These are phyloP conservation scores for Durusdinium trenchii DNA, from an alignment of 73 alveolate species.

Conservation along the genomic window DNA sequence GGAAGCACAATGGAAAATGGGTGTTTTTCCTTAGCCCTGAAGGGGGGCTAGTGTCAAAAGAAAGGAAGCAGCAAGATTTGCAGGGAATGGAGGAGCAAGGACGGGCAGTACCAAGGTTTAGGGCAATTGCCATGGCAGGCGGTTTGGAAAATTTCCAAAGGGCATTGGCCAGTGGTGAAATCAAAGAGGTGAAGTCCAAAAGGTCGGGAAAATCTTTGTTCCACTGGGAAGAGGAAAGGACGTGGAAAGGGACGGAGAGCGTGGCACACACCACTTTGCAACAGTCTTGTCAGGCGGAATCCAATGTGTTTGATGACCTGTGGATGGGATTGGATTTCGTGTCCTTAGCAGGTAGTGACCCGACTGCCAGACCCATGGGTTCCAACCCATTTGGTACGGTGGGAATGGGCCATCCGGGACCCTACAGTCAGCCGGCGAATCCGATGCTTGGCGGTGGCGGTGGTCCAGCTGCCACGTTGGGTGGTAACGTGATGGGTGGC, in stretches of 20 bases:
- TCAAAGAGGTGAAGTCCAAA: background rate
- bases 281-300: background rate
- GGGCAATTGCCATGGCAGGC: background rate
- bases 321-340: background rate
- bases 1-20: background rate
- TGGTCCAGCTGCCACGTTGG: background rate
- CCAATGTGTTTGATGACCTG: background rate
- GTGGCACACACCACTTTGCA: background rate
- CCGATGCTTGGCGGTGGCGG: background rate
- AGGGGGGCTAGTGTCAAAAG: background rate
- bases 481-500: background rate
- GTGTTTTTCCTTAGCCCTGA: background rate
- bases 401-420: too few relatives aligned
- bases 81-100: background rate
- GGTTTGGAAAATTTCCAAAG: background rate
- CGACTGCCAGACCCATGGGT: background rate
- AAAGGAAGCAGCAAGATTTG: background rate
- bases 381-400: background rate
- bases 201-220: background rate
- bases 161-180: background rate
- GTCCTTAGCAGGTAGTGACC: background rate
- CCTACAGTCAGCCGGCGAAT: background rate
- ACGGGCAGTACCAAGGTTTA: background rate
- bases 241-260: background rate
- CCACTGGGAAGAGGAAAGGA: background rate